phyloP scores from a whole-genome alignment of 495 filamentous ascomycete genomes.

The Amphirosellinia nigrospora region DNA sequence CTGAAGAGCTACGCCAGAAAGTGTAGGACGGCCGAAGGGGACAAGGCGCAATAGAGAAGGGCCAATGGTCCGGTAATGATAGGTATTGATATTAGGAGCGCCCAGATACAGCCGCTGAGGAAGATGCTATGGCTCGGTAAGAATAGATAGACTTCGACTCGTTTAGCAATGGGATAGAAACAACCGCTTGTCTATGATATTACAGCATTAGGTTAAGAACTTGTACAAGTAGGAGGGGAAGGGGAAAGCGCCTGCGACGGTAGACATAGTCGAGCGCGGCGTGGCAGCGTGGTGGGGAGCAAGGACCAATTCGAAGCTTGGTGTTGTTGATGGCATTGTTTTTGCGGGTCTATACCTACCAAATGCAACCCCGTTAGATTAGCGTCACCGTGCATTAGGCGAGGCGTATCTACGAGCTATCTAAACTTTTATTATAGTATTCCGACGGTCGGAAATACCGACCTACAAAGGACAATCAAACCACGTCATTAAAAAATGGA shows the following conservation, averaged over 20 bases:
- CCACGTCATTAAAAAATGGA: neutral
- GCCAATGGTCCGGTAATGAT: neutral
- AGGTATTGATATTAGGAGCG: neutral
- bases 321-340: slow-evolving; percentile 7
- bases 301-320: neutral
- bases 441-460: neutral
- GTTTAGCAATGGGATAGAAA: neutral
- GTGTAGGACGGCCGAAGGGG: neutral
- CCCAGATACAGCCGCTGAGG: neutral
- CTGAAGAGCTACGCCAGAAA: slow-evolving; percentile 24
- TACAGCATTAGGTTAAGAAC: neutral
- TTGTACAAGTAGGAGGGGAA: slow-evolving; percentile 5
- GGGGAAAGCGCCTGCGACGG: neutral
- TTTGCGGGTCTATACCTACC: slow-evolving; percentile 1
- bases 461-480: neutral
- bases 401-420: neutral
- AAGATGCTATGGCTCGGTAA: neutral
- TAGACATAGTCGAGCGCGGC: slow-evolving; percentile 4
- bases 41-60: slow-evolving; percentile 7
- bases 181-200: neutral
- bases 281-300: slow-evolving; percentile 19
- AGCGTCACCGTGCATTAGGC: neutral
- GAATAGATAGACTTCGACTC: neutral
- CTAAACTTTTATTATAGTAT: neutral
- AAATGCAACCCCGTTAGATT: slow-evolving; percentile 12